Evolutionary conservation across 164 flowering plant species (phyloP).

Genomic region (Hamamelis virginiana): DNA sequence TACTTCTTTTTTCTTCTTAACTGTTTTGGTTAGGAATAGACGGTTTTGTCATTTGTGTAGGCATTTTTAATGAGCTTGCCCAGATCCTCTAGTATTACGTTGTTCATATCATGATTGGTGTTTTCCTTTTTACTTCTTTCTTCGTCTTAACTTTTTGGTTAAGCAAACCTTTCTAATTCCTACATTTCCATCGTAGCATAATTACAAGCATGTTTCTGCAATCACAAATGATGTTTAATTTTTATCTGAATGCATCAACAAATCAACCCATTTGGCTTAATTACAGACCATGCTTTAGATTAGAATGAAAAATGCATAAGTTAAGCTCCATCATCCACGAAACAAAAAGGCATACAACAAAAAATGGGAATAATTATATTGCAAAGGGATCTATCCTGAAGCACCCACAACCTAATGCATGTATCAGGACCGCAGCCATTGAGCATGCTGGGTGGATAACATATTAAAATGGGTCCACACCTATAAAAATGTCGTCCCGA

Average conservation of each 20-base stretch:
- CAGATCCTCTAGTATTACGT: no score
- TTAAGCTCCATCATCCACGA: no score
- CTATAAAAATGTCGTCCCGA: neutral
- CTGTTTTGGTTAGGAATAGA: neutral
- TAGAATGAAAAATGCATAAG: no score
- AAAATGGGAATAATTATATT: no score
- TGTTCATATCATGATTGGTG: no score
- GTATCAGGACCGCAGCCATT: neutral
- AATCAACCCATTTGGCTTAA: neutral
- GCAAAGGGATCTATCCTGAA: no score
- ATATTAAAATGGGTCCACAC: no score
- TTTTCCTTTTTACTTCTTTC: no score
- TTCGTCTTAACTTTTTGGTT: no score
- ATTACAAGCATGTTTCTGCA: neutral
- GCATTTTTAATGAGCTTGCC: no score
- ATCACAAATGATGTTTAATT: neutral
- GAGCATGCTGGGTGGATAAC: neutral
- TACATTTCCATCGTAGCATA: neutral
- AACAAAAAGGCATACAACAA: no score
- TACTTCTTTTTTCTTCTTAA: neutral
- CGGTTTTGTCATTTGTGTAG: neutral
- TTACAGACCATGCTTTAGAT: neutral
- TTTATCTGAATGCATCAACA: neutral
- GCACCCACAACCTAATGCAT: neutral
- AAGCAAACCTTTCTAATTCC: neutral